Evolutionary conservation across 148 eudicot species (phyloP), one percentile per base, ranked within the genome.

Genomic region (Chenopodium quinoa): DNA sequence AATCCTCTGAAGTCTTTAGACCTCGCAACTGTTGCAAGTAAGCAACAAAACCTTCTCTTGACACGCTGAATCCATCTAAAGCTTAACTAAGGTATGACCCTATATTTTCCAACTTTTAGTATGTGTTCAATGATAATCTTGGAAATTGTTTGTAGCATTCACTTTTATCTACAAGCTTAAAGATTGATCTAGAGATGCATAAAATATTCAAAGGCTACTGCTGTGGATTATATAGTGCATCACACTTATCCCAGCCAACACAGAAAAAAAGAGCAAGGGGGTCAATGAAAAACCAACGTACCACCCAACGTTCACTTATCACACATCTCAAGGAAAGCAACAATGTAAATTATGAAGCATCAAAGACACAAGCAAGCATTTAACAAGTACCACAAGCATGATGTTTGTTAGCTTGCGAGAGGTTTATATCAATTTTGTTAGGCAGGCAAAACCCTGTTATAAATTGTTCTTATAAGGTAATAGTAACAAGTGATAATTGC

Each of bases 401-500:
- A 13, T 16, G 16, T 56, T 50, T 56, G 62, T 17, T 17, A 17
- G 3, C 17, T 56, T 56, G 22, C 7, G 16, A 14, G 6, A 56
- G 3, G 62, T 56, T 56, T 9, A 9, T 31, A 31, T 14, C 50
- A 73, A 10, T 25, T 29, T 75, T 75, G 50, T 46, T 47, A 27
- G 40, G 44, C 50, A 47, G 56, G 23, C 46, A 37, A 17, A 25
- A 80, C 23, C 8, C 27, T 25, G 16, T 46, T 13, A 64, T 37
- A 31, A 74, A 65, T 29, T 23, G 25, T n/a, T n/a, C 2, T 62
- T 20, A 23, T n/a, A 58, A 27, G 23, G 68, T 60, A 78, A 64
- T 27, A 73, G 63, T 20, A 47, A 34, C 20, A 75, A 64, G 74
- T 82, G 37, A 75, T 37, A 76, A 78, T 58, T n/a, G 86, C 92